Base-by-base conservation (phyloP, 768 basidiomycete genomes). In the Lactarius trivialis region DNA sequence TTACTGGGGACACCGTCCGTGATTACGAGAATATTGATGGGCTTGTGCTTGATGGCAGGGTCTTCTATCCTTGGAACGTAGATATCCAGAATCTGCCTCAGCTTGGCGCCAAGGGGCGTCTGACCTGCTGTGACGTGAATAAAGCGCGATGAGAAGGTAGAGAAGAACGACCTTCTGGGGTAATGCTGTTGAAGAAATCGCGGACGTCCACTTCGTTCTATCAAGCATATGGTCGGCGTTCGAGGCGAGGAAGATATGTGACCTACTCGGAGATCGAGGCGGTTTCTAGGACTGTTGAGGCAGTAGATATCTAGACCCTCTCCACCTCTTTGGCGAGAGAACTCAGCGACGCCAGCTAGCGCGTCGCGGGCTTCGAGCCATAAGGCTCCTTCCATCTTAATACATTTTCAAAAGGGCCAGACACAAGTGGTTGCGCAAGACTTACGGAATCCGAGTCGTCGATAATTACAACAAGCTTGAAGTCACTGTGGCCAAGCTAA, bases 251-350 rank as follows among this genome's bases (percentile, higher is more conserved):
- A 63, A 75, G 64, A 61, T 69, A 69, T 15, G 63, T 59, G 6
- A 69, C 76, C 60, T 71, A 75, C 59, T 66, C 70, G 33, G 48
- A 66, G 26, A 17, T 60, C 55, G n/a, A 45, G 55, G 15, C 43
- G 55, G 58, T 26, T 58, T 7, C 33, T 12, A 4, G 68, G 65
- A 12, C 57, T 52, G 60, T 79, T 79, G 67, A 79, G 72, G 67
- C 79, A 79, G 63, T 77, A 72, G 14, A 80, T 69, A 41, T 80
- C 79, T 51, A 73, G 30, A 12, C 79, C 78, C 32, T 72, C 75
- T 11, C 72, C 71, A 15, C 73, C 76, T 54, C 76, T 74, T 39
- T 70, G 64, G 32, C 70, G 72, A 26, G 76, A 74, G 3, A 75
- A 65, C 37, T 77, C 74, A 5, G 75, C 72, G 26, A 79, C 71